Conservation (phyloP, 345 rosid species). For the Eucalyptus sp. region DNA sequence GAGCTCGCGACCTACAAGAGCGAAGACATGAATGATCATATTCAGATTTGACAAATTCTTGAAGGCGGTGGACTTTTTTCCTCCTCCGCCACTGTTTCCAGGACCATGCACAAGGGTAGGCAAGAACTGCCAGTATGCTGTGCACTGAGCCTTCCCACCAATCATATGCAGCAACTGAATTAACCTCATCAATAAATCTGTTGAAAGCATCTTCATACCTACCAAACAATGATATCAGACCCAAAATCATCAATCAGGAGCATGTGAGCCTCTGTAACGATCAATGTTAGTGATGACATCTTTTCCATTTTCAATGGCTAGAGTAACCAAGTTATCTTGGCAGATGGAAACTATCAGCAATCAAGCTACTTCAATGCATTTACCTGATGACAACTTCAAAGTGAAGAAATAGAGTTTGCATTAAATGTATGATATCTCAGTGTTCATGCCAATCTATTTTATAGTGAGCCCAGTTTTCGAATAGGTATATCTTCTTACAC, state of each 20-base stretch:
- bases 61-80: constrained; percentile 81
- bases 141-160: constrained; percentile 99
- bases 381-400: background rate
- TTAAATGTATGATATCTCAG: background rate
- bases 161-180: constrained; percentile 95
- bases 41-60: constrained; percentile 93
- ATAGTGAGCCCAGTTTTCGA: background rate
- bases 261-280: background rate
- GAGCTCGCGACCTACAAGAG: constrained; percentile 96
- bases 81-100: constrained; percentile 97
- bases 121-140: constrained; percentile 82
- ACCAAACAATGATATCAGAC: background rate
- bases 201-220: constrained; percentile 99
- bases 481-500: constrained; percentile 46
- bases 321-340: background rate
- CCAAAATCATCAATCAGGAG: background rate
- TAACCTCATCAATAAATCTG: constrained; percentile 90
- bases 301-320: background rate
- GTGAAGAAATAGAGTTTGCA: background rate
- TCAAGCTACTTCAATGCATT: background rate
- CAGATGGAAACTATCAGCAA: background rate
- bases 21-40: constrained; percentile 98
- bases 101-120: constrained; percentile 98
- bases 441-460: background rate
- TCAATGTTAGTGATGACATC: background rate